phyloP scores from a whole-genome alignment of 331 rosid species.

The Telfairia occidentalis region DNA sequence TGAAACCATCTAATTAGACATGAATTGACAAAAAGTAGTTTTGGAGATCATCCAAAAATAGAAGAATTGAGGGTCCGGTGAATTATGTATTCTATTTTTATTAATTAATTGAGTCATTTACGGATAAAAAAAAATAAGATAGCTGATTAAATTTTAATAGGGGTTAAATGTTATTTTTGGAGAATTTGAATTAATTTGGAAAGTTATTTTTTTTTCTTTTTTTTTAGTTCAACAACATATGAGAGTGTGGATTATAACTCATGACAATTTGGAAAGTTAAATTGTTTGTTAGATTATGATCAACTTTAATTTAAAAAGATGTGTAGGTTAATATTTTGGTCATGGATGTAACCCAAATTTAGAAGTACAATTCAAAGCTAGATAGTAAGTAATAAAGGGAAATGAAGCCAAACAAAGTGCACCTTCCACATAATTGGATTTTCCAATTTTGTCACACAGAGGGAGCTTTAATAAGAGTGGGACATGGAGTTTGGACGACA shows the following conservation, averaged over 20 bases:
- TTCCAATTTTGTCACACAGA: not conserved
- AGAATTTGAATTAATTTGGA: not conserved
- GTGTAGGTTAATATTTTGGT: not conserved
- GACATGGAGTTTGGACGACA: constrained; percentile 4
- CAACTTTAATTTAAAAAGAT: not conserved
- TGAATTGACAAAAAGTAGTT: not conserved
- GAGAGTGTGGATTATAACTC: no score
- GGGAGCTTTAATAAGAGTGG: not conserved
- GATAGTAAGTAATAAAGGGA: not conserved
- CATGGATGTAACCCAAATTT: not conserved
- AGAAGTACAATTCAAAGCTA: not conserved
- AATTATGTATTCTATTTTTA: not conserved
- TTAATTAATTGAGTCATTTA: not conserved
- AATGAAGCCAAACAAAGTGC: not conserved
- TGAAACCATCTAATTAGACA: not conserved
- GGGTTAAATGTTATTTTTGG: not conserved
- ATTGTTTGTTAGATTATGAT: not conserved
- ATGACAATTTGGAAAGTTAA: not conserved
- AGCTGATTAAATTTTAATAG: not conserved
- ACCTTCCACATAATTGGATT: not conserved
- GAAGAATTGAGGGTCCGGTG: not conserved
- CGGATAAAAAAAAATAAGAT: no score
- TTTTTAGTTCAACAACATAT: no score
- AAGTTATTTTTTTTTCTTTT: no score
- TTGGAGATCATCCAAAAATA: not conserved